Base-by-base conservation (phyloP, 371 early-diverging fungal genomes). In the Mucor velutinosus region DNA sequence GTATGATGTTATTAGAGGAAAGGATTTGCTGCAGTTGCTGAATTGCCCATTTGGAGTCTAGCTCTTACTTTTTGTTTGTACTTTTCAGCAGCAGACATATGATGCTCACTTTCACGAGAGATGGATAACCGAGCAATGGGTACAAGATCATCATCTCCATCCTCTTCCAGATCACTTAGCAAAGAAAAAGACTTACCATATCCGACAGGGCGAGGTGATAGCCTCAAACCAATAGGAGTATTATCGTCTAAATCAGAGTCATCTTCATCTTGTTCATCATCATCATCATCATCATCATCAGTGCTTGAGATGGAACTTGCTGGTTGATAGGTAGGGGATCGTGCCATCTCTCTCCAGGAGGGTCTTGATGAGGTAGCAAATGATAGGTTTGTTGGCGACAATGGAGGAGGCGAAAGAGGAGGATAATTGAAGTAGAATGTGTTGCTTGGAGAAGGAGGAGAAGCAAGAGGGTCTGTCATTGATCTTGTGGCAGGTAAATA, bases 51-150 rank as follows among this genome's bases (percentile, higher is more conserved):
- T 19, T 60, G 60, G 12, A 64, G 56, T 55, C 58, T 70, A 23
- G 76, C 76, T 33, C 59, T 72, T 33, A 79, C 79, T 64, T 69
- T 76, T 56, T 74, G 72, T 45, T 79, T 79, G 57, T 79, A 79
- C 23, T 79, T 79, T 55, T 79, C 79, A 14, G 79, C 79, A 12
- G 79, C 79, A 7, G 79, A 71, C 29, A 73, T 33, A 21, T 69
- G 56, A 21, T 65, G 60, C 4, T 15, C 32, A 32, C 29, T 60
- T 12, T 53, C 39, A 27, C 57, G 64, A 21, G 65, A 43, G 29
- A 47, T 29, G 14, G 63, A 53, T 57, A 75, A 56, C 4, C 51
- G 33, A 19, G 74, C 78, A 53, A 78, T 78, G 11, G 78, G 78
- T 23, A 78, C 57, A 12, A 73, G 47, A 65, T 78, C 78, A 47